phyloP scores from a whole-genome alignment of 106 monocot species.

The Gastrodia elata region DNA sequence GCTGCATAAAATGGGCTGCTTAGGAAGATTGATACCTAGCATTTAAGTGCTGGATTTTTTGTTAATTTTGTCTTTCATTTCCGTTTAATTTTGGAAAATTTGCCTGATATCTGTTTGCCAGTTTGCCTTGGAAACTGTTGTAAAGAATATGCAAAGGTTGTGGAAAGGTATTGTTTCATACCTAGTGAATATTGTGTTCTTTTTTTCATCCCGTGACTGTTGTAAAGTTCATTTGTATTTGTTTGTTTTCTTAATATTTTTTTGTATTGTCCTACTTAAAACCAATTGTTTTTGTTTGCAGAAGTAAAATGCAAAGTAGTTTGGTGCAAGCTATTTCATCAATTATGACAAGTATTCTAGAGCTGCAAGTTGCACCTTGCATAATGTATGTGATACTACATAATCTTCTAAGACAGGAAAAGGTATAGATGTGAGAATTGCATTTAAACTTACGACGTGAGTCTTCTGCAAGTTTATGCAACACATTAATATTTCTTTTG shows the following conservation, averaged over 20 bases:
- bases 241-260: not conserved
- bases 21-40: not conserved
- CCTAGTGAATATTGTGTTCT: not conserved
- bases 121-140: no score
- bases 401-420: slow-evolving; percentile 64
- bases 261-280: not conserved
- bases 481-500: not conserved
- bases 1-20: not conserved
- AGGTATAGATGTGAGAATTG: slow-evolving; percentile 22
- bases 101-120: no score
- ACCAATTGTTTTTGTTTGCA: slow-evolving; percentile 15
- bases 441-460: not conserved
- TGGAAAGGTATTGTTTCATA: no score
- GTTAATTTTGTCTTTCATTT: not conserved
- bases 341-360: slow-evolving; percentile 59
- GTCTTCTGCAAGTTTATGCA: not conserved
- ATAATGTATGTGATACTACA: slow-evolving; percentile 54
- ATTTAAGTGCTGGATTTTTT: not conserved
- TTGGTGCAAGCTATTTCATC: slow-evolving; percentile 55
- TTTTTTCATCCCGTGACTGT: not conserved
- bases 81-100: not conserved
- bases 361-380: slow-evolving; percentile 55
- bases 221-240: not conserved
- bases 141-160: no score
- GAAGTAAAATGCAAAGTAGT: slow-evolving; percentile 53